Conservation (phyloP, 202 grass and related monocot genomes). For the Sporobolus alterniflorus region DNA sequence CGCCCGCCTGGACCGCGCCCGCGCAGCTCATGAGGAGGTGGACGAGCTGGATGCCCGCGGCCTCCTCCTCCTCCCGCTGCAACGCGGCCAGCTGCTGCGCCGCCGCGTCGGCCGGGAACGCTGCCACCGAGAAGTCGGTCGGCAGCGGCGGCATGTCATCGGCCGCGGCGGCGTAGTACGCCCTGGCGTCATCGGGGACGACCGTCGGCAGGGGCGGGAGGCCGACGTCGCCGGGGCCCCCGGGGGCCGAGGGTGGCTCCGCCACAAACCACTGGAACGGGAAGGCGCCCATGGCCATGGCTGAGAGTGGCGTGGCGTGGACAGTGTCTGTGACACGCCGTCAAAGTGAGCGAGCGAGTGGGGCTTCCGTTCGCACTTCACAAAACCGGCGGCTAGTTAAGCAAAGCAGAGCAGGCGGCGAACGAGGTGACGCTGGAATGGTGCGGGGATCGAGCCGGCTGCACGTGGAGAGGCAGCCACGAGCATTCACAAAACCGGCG, state of each 20-base stretch:
- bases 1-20: constrained; percentile 67
- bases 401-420: neutral
- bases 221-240: neutral
- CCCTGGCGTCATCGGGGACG: constrained; percentile 14
- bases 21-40: constrained; percentile 90
- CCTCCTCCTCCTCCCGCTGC: constrained; percentile 80
- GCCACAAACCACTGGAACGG: constrained; percentile 57
- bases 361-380: constrained; percentile 20
- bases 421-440: constrained; percentile 32
- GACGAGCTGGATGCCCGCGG: constrained; percentile 72
- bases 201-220: neutral
- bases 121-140: constrained; percentile 33
- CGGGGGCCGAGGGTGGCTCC: neutral
- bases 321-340: neutral
- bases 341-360: neutral
- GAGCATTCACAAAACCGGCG: no score
- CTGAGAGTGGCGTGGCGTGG: neutral
- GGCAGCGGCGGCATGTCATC: constrained; percentile 7
- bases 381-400: constrained; percentile 39
- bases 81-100: constrained; percentile 39
- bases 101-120: constrained; percentile 4
- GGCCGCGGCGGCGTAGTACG: constrained; percentile 2
- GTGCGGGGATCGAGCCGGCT: neutral
- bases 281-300: constrained; percentile 56
- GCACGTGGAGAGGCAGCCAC: constrained; percentile 45